Conservation (phyloP, 495 filamentous ascomycete species). For the Cercophora scortea region DNA sequence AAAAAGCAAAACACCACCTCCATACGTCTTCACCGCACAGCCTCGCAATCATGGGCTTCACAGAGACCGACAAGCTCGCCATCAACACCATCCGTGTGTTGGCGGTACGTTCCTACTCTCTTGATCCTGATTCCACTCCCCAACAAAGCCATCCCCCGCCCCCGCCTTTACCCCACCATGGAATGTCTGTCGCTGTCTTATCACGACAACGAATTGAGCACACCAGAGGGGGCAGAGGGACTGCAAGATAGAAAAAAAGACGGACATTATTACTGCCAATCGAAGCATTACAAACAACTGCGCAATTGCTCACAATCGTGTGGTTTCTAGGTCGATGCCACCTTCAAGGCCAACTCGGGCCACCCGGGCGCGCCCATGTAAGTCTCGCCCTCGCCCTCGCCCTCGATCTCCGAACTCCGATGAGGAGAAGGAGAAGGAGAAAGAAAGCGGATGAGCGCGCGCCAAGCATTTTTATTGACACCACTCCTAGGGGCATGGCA, state of each 20-base stretch:
- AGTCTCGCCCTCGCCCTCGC: conserved; percentile 21
- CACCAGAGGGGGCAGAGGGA: no score
- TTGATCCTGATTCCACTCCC: conserved; percentile 8
- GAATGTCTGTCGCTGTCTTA: background rate
- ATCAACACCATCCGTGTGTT: conserved; percentile 97
- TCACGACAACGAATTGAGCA: no score
- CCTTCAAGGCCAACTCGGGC: conserved; percentile 89
- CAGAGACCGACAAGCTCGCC: conserved; percentile 74
- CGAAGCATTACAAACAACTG: background rate
- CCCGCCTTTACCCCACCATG: conserved; percentile 29
- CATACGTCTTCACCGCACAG: conserved; percentile 14
- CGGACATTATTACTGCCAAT: background rate
- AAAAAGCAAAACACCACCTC: conserved; percentile 9
- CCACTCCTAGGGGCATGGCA: conserved; percentile 69
- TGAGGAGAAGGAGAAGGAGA: no score
- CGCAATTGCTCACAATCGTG: conserved; percentile 13
- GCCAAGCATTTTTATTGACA: conserved; percentile 13
- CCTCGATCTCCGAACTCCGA: background rate
- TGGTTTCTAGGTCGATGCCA: conserved; percentile 81
- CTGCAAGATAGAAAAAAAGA: background rate
- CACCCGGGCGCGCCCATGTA: conserved; percentile 96
- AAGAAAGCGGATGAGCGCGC: background rate
- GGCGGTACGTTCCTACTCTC: conserved; percentile 60
- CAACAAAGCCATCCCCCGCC: conserved; percentile 29
- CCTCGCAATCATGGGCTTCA: conserved; percentile 75